Evolutionary conservation across 768 basidiomycete genomes (phyloP), one percentile per base, ranked within the genome.

Genomic region (Termitomyces sp.): DNA sequence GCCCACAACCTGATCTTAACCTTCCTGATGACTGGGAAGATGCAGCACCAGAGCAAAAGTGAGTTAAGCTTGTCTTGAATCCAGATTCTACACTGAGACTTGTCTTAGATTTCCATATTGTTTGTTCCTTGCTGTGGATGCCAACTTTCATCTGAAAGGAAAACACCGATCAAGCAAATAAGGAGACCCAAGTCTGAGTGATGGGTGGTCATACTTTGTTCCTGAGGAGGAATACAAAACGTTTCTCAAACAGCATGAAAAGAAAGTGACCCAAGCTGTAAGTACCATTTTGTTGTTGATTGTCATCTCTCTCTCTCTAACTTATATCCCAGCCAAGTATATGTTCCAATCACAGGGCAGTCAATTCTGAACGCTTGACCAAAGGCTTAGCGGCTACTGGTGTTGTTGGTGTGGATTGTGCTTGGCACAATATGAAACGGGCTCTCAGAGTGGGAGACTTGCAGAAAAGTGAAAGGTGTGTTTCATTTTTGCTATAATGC

Each of bases 1-100:
- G 69, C 69, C 75, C 74, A 1, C 68, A 69, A 0, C 70, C 68
- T 0, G 68, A 60, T 0, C 60, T 66, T 0, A 75, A 75, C 57
- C 51, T 76, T 1, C 66, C 65, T 0, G 46, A 52, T 1, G 60
- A 62, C 29, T 73, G 68, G 70, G 44, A 64, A 22, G 37, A 63
- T 5, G 60, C 56, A 3, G 37, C 61, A 0, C 46, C 41, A 3
- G 58, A 69, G 20, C 18, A 39, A 1, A 37, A 52, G 67, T 69
- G 56, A 36, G 65, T 61, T 36, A 33, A 36, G 12, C 15, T 37
- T 41, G 47, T 33, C 18, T n/a, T 46, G 13, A 22, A 7, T 36
- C 20, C 26, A 22, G 13, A 22, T 24, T 42, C 18, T 18, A 54
- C 39, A 29, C 28, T 54, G 12, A 45, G 22, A 31, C 12, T 29